phyloP scores from a whole-genome alignment of 352 stramenopile genomes.

The Pythium pyrilobum region DNA sequence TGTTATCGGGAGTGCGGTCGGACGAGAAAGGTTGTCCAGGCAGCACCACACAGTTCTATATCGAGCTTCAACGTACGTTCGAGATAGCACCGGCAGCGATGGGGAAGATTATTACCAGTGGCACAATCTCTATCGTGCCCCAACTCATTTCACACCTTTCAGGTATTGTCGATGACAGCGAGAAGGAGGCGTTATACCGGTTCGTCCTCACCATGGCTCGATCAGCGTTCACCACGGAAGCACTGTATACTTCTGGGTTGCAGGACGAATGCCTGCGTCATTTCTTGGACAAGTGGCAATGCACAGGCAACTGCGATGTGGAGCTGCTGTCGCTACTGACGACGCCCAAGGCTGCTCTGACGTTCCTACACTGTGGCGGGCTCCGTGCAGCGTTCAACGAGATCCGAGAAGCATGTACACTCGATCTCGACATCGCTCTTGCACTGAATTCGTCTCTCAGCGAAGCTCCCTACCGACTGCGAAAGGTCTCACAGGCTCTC shows the following conservation, averaged over 20 bases:
- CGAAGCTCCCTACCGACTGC: constrained; percentile 1
- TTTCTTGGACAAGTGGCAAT: neutral
- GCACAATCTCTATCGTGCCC: neutral
- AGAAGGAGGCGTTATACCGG: neutral
- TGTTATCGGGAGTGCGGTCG: too few species aligned
- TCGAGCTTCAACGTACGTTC: too few species aligned
- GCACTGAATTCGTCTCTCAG: constrained; percentile 4
- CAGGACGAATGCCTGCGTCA: neutral
- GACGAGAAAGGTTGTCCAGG: too few species aligned
- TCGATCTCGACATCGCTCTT: constrained; percentile 1
- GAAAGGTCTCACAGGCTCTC: neutral
- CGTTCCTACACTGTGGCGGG: neutral
- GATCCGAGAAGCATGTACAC: neutral
- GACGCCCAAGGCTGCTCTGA: too few species aligned
- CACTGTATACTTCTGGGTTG: neutral
- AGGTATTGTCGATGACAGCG: too few species aligned
- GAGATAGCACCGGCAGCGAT: too few species aligned
- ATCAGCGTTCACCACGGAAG: neutral
- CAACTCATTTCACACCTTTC: neutral
- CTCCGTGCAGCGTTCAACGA: neutral
- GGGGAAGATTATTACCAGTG: too few species aligned
- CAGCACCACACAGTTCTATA: too few species aligned
- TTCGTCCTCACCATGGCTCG: neutral
- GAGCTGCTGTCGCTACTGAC: neutral
- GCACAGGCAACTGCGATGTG: neutral